Evolutionary conservation across 768 basidiomycete genomes (phyloP).

Genomic region (Strobilomyces dryophilus): DNA sequence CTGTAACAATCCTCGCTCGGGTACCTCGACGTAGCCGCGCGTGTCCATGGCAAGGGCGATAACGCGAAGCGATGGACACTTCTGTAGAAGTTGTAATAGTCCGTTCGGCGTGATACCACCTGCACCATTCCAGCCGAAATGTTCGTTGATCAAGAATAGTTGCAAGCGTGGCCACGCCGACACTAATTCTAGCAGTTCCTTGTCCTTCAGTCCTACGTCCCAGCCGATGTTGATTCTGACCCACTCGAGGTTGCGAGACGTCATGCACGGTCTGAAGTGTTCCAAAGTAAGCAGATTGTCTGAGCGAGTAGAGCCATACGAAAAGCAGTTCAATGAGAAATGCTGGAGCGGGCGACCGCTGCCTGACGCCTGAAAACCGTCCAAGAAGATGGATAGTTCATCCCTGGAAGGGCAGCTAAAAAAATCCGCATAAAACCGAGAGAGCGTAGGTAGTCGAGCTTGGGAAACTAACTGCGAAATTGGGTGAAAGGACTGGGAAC

Average conservation of each 20-base stretch:
- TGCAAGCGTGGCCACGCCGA: neutral
- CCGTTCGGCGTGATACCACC: neutral
- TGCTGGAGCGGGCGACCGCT: neutral
- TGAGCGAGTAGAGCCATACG: neutral
- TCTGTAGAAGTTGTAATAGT: neutral
- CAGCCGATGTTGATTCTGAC: neutral
- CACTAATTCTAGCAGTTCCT: neutral
- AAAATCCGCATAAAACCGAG: neutral
- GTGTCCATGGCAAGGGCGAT: slow-evolving; percentile 10
- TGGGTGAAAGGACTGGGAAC: neutral
- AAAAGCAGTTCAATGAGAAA: neutral
- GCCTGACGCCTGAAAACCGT: neutral
- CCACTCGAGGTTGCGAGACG: neutral
- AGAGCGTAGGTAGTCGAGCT: neutral
- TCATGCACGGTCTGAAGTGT: neutral
- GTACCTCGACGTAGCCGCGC: neutral
- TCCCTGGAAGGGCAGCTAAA: neutral
- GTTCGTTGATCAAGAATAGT: neutral
- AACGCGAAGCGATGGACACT: neutral
- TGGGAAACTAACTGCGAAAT: neutral
- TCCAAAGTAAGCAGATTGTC: neutral
- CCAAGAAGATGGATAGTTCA: neutral
- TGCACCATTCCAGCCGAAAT: neutral
- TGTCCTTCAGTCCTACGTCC: neutral
- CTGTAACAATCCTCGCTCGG: neutral